Evolutionary conservation across 805 yeast genomes (phyloP), one percentile per base, ranked within the genome.

Genomic region (Barnettozyma wickerhamii): DNA sequence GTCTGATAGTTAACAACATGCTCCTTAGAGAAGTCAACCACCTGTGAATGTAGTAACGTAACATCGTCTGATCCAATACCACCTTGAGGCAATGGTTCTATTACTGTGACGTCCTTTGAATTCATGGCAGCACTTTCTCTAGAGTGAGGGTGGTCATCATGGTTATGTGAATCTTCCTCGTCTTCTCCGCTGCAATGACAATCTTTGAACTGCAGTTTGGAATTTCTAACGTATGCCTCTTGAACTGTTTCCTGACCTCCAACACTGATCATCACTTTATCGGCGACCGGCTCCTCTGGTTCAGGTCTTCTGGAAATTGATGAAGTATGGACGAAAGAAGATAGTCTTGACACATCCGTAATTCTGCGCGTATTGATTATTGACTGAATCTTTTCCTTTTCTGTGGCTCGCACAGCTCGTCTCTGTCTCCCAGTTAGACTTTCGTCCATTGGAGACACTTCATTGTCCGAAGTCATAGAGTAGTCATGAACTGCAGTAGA

Each of bases 191-290:
- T 36, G 19, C 41, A 33, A 24, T 39, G 44, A 31, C 44, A 33
- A 14, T 41, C 42, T 24, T 43, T 42, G n/a, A 59, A 52, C 4
- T 47, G 44, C 17, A 59, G 29, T 20, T 41, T 42, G 5, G 50
- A 42, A 27, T 50, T 52, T 5, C 48, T 46, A 2, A 51, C 20
- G 14, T 33, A 40, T 0, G 52, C 63, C 24, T 43, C 44, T 12
- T 55, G 48, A 20, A 51, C 46, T 5, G 45, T 33, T 19, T 43
- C 42, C 13, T 51, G 33, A 20, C 52, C 60, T 27, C 50, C 61
- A 19, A 55, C 49, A 26, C 52, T 52, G 33, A 57, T 46, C 1
- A 50, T 45, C 9, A 56, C 49, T 12, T 35, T 19, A 5, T 45
- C 45, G 10, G 40, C 6, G 23, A 36, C 23, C 15, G 15, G 10